phyloP scores from a whole-genome alignment of 192 early-diverging fungal species.

The Haplosporangium gracile region DNA sequence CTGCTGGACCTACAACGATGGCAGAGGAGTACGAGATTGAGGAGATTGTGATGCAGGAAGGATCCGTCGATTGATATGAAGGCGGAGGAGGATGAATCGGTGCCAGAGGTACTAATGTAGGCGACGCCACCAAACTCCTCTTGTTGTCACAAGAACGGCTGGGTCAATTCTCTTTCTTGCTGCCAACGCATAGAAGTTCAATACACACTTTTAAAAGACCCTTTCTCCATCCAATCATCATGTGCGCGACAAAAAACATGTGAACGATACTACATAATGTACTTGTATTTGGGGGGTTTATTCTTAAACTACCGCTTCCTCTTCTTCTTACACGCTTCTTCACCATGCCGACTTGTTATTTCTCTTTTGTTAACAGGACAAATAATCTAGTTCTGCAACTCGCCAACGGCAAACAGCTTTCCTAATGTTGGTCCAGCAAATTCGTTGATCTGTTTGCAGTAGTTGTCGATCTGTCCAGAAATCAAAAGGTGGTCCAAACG shows the following conservation, averaged over 20 bases:
- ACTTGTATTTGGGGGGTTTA: conserved; percentile 5
- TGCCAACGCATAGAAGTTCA: too few species aligned
- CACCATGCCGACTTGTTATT: not conserved
- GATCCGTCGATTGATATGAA: not conserved
- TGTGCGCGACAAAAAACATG: not conserved
- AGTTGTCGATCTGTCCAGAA: conserved; percentile 92
- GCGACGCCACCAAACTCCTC: too few species aligned
- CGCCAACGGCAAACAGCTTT: conserved; percentile 89
- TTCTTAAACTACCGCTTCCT: not conserved
- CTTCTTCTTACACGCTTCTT: not conserved
- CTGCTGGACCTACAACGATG: too few species aligned
- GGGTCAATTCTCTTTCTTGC: too few species aligned
- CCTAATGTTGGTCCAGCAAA: conserved; percentile 94
- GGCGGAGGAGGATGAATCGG: too few species aligned
- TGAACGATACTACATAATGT: not conserved
- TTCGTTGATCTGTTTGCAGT: conserved; percentile 93
- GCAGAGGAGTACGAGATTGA: not conserved
- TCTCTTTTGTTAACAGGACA: not conserved
- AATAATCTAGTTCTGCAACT: conserved; percentile 72
- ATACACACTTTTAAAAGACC: too few species aligned
- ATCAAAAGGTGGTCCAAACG: conserved; percentile 92
- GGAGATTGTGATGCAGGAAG: not conserved
- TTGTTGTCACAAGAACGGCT: too few species aligned
- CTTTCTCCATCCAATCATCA: too few species aligned
- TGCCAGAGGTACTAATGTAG: too few species aligned